These are phyloP conservation scores for Schizophyllum amplum DNA, from an alignment of 1,284 basidiomycete species.

Conservation along the genomic window DNA sequence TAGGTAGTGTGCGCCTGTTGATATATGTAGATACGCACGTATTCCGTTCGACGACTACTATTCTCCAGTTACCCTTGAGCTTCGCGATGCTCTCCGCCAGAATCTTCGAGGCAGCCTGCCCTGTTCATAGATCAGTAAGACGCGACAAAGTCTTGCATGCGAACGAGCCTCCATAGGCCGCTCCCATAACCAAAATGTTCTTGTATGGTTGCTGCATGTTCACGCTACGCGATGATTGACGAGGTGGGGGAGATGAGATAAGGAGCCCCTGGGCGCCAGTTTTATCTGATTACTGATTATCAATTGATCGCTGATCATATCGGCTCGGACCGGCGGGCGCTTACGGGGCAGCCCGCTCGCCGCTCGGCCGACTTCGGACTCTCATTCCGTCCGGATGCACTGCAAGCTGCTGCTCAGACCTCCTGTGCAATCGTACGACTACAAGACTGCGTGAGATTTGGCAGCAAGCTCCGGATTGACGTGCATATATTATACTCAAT, in stretches of 20 bases:
- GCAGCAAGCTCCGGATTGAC: background rate
- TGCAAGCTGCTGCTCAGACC: too few species aligned
- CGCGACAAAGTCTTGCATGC: background rate
- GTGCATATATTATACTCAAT: background rate
- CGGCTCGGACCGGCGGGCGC: background rate
- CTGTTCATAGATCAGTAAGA: constrained; percentile 15
- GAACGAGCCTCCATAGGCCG: constrained; percentile 47
- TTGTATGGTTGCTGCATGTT: constrained; percentile 16
- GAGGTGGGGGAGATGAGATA: background rate
- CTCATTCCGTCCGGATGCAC: too few species aligned
- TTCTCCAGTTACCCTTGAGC: constrained; percentile 36
- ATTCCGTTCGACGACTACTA: constrained; percentile 65
- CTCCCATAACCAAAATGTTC: constrained; percentile 53
- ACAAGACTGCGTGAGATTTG: background rate
- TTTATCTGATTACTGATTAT: background rate
- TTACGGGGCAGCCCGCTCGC: too few species aligned
- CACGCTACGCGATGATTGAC: too few species aligned
- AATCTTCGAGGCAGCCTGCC: constrained; percentile 45
- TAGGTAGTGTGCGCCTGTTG: too few species aligned
- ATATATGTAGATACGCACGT: constrained; percentile 34
- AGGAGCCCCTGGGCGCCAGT: background rate
- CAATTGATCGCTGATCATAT: background rate
- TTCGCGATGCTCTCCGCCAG: constrained; percentile 49
- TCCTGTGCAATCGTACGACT: too few species aligned
- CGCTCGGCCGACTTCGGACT: too few species aligned